phyloP scores from a whole-genome alignment of 2,329 filamentous ascomycete species.

The Beauveria varroae region DNA sequence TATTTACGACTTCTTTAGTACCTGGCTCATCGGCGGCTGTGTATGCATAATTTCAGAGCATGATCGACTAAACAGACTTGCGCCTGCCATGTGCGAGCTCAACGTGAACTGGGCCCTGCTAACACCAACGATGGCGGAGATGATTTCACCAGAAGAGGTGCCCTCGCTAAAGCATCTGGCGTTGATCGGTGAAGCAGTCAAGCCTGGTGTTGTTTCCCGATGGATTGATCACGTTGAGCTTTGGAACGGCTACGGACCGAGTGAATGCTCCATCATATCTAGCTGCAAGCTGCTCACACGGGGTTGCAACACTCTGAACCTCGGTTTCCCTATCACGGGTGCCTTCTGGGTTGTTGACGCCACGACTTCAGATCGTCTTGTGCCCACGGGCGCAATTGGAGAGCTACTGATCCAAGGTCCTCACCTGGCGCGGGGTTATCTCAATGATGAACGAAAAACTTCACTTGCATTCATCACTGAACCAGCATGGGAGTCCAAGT shows the following conservation, averaged over 20 bases:
- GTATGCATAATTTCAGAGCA: background rate
- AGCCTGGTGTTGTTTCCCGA: constrained; percentile 18
- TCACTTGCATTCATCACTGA: constrained; percentile 16
- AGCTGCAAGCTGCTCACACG: background rate
- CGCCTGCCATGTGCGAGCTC: background rate
- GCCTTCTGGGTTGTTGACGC: constrained; percentile 16
- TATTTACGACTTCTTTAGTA: background rate
- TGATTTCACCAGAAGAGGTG: background rate
- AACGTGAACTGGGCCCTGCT: background rate
- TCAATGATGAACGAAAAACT: constrained; percentile 28
- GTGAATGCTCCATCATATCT: constrained; percentile 28
- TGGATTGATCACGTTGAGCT: constrained; percentile 22
- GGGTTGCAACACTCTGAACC: background rate
- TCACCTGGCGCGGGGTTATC: constrained; percentile 39
- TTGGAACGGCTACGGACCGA: constrained; percentile 34
- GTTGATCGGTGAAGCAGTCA: constrained; percentile 22
- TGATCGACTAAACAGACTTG: background rate
- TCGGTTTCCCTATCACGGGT: background rate
- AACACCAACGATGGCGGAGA: constrained; percentile 13
- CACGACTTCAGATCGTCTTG: constrained; percentile 12
- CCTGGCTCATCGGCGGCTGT: background rate
- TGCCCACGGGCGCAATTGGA: constrained; percentile 18
- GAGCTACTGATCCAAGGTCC: constrained; percentile 32
- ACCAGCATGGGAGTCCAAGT: background rate
- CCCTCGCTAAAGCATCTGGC: background rate